Evolutionary conservation across 192 early-diverging fungal genomes (phyloP).

Genomic region (Podochytrium sp.): DNA sequence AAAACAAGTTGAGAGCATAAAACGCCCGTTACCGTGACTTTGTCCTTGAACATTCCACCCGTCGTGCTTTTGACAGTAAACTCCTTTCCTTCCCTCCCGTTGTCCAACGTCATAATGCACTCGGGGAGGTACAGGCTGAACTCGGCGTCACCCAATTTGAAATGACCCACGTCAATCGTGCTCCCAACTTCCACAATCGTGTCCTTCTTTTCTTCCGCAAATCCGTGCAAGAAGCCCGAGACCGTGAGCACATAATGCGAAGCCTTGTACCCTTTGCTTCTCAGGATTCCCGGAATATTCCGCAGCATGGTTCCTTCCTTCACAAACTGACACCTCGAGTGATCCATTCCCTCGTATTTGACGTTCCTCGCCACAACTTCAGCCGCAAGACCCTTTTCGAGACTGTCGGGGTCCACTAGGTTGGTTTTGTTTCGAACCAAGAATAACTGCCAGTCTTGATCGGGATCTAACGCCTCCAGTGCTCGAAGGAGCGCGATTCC

Average conservation of each 20-base stretch:
- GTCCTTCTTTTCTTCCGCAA: slow-evolving; percentile 38
- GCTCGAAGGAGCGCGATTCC: neutral
- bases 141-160: slow-evolving; percentile 36
- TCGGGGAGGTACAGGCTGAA: slow-evolving; percentile 49
- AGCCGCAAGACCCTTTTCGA: slow-evolving; percentile 14
- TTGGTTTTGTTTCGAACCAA: slow-evolving; percentile 13
- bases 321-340: slow-evolving; percentile 41
- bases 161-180: slow-evolving; percentile 20
- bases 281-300: slow-evolving; percentile 34
- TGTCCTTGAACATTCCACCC: slow-evolving; percentile 45
- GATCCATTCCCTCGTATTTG: slow-evolving; percentile 34
- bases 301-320: slow-evolving; percentile 30
- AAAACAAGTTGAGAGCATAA: neutral
- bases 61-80: slow-evolving; percentile 42
- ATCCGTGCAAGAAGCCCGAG: slow-evolving; percentile 48
- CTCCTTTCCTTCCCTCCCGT: slow-evolving; percentile 57
- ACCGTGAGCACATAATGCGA: slow-evolving; percentile 45
- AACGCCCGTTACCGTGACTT: slow-evolving; percentile 39
- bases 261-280: slow-evolving; percentile 41
- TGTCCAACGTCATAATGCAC: slow-evolving; percentile 42
- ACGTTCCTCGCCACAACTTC: slow-evolving; percentile 14
- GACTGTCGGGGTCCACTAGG: slow-evolving; percentile 19
- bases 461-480: slow-evolving; percentile 42
- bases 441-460: slow-evolving; percentile 49
- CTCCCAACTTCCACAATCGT: slow-evolving; percentile 36